Evolutionary conservation across 345 rosid species (phyloP).

Genomic region (Salix viminalis): DNA sequence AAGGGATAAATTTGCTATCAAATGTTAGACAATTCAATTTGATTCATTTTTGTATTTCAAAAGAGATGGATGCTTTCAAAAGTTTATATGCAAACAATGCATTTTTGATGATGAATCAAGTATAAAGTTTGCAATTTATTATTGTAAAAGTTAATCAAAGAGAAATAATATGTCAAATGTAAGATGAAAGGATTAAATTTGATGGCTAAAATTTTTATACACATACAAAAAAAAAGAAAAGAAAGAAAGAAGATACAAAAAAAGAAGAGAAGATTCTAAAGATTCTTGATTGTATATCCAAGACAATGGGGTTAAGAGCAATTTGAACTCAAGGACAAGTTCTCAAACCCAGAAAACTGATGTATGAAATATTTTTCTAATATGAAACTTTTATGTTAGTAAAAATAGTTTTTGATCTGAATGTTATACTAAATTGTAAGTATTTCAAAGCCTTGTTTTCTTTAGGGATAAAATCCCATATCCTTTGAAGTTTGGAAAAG

Average conservation of each 20-base stretch:
- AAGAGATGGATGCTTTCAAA: too few relatives aligned
- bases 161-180: neutral
- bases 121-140: too few relatives aligned
- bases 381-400: neutral
- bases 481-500: neutral
- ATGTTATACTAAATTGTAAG: neutral
- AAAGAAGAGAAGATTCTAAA: too few relatives aligned
- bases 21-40: too few relatives aligned
- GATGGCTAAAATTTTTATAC: too few relatives aligned
- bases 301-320: neutral
- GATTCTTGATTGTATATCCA: neutral
- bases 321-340: neutral
- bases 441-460: rapidly evolving
- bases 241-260: too few relatives aligned
- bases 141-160: too few relatives aligned
- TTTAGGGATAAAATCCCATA: neutral
- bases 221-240: too few relatives aligned
- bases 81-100: too few relatives aligned
- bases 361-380: neutral
- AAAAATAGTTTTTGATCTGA: neutral
- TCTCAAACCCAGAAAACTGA: rapidly evolving
- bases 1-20: too few relatives aligned
- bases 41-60: too few relatives aligned
- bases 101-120: neutral
- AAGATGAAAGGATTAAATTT: neutral